These are phyloP conservation scores for Edhazardia aedis DNA, from an alignment of 371 early-diverging fungal species.

Conservation along the genomic window DNA sequence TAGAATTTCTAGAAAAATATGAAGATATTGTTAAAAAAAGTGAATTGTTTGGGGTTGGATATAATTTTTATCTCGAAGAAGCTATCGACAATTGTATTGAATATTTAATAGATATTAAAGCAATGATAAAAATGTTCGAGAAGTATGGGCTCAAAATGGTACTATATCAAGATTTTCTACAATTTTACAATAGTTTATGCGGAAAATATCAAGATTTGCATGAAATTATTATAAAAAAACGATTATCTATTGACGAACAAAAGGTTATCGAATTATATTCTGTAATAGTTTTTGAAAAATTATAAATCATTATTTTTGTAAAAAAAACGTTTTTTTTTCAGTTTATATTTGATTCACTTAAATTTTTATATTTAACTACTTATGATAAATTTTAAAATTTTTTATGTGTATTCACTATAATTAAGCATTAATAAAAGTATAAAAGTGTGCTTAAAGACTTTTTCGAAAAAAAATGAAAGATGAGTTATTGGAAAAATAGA, in stretches of 20 bases:
- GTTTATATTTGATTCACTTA: no score
- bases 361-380: no score
- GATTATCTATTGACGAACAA: slow-evolving; percentile 23
- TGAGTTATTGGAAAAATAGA: no score
- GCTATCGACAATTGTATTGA: slow-evolving; percentile 43
- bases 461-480: no score
- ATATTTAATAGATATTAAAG: slow-evolving; percentile 23
- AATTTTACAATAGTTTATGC: slow-evolving; percentile 20
- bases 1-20: neutral
- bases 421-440: no score
- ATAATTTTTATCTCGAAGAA: slow-evolving; percentile 36
- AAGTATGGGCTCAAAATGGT: slow-evolving; percentile 1
- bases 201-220: slow-evolving; percentile 14
- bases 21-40: slow-evolving; percentile 13
- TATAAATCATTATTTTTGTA: no score
- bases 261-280: slow-evolving; percentile 39
- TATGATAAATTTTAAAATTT: no score
- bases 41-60: slow-evolving; percentile 11
- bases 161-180: slow-evolving; percentile 23
- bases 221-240: slow-evolving; percentile 13
- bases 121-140: neutral
- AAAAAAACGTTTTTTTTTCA: no score
- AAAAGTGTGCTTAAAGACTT: no score
- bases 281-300: slow-evolving; percentile 34
- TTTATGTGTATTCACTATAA: no score